Evolutionary conservation across 768 basidiomycete species (phyloP).

Genomic region (Tremella fuciformis): DNA sequence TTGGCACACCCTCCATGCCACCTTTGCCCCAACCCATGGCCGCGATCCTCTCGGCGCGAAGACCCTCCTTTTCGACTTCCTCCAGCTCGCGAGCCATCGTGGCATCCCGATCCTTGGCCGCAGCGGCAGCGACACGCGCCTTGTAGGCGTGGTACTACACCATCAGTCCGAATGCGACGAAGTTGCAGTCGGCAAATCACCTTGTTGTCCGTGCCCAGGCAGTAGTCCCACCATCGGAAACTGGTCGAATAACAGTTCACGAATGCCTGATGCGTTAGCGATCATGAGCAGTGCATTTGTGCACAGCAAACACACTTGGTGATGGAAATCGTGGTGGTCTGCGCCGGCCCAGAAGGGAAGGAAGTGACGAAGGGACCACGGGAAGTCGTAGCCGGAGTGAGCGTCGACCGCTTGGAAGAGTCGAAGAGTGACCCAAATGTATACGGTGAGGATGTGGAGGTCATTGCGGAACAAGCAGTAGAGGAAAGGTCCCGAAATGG

Average conservation of each 20-base stretch:
- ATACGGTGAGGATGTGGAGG: slow-evolving; percentile 89
- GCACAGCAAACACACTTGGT: slow-evolving; percentile 73
- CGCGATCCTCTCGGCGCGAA: slow-evolving; percentile 54
- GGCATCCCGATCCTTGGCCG: slow-evolving; percentile 39
- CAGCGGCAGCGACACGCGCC: slow-evolving; percentile 61
- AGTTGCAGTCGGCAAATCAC: slow-evolving; percentile 17
- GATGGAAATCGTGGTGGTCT: slow-evolving; percentile 98
- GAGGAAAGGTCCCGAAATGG: slow-evolving; percentile 79
- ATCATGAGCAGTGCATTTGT: slow-evolving; percentile 1
- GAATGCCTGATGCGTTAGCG: slow-evolving; percentile 12
- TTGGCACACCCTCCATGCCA: slow-evolving; percentile 35
- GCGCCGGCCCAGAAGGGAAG: slow-evolving; percentile 64
- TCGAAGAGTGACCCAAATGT: slow-evolving; percentile 86
- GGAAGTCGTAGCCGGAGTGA: slow-evolving; percentile 98
- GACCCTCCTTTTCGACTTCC: slow-evolving; percentile 78
- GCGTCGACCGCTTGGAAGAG: slow-evolving; percentile 97
- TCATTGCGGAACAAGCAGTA: slow-evolving; percentile 71
- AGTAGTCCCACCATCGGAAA: slow-evolving; percentile 82
- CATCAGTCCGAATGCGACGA: slow-evolving; percentile 10
- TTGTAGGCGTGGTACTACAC: slow-evolving; percentile 70
- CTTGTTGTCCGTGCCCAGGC: slow-evolving; percentile 85
- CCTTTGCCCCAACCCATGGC: slow-evolving; percentile 36
- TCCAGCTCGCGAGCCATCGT: slow-evolving; percentile 75
- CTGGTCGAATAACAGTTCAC: slow-evolving; percentile 76
- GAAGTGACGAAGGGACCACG: slow-evolving; percentile 90